Base-by-base conservation (phyloP, 495 filamentous ascomycete species). In the Parachaetomium inaequale region DNA sequence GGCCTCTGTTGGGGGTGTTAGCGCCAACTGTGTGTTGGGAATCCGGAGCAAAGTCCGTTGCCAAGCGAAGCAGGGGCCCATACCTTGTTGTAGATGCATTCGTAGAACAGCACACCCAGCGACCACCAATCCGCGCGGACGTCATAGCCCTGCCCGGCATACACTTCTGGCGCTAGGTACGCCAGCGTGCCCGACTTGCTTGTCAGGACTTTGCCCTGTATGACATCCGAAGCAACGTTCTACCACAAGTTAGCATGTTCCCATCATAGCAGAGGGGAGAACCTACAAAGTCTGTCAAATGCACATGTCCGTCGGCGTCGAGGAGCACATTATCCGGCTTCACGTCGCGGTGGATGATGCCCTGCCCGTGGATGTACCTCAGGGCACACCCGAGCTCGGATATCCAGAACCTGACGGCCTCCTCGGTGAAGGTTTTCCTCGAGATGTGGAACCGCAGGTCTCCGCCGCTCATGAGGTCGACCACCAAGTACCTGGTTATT, bases 31-130 rank as follows among this genome's bases (percentile, higher is more conserved):
- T 55, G 68, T 29, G 53, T 64, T 36, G 58, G 42, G 56, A n/a
- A 19, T 17, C 11, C 29, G 42, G 55, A 38, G 21, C 43, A 14
- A 15, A 11, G 1, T 19, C 45, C 19, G 31, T 25, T 23, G 43
- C n/a, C 29, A 49, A n/a, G 43, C 29, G 3, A 6, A 21, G 7
- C 43, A 25, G 21, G 19, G 21, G 54, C 32, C 59, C 83, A 54
- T 77, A 93, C 93, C 87, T 95, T 98, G 75, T 94, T 97, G 77
- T 97, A 98, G 51, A 98, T 96, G 81, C 94, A 97, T 75, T 98
- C 94, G 75, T 96, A 98, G 73, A 98, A 96, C 3, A 93, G 85
- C 49, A 98, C 94, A 34, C 94, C 94, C 26, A 98, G 72, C 15
- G 93, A 96, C 94, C 94, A 98, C 94, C 94, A 98, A 75, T 98